Conservation (phyloP, 2,329 filamentous ascomycete species). For the Trichoderma simmonsii region DNA sequence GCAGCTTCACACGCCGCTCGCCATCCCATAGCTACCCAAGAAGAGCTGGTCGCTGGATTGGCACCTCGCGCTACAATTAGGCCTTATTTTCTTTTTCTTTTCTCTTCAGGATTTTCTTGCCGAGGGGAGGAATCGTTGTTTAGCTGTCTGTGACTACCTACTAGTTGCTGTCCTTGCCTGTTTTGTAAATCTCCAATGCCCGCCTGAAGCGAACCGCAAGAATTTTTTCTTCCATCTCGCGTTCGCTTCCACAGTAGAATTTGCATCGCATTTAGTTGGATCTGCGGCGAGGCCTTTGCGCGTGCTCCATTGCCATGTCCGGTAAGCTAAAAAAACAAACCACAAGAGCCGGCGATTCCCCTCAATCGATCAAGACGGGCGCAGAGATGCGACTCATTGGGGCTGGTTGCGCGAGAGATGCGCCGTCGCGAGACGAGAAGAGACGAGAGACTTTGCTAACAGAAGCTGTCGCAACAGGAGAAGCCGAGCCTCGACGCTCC, state of each 20-base stretch:
- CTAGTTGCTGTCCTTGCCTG: conserved; percentile 5
- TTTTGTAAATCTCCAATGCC: conserved; percentile 17
- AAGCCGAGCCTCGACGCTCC: conserved; percentile 82
- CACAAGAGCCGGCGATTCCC: conserved; percentile 13
- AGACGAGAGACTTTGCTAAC: background rate
- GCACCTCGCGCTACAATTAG: conserved; percentile 30
- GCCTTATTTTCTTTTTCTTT: conserved; percentile 7
- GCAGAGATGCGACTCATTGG: background rate
- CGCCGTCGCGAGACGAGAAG: conserved; percentile 22
- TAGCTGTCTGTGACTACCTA: conserved; percentile 17
- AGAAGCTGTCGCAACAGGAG: conserved; percentile 32
- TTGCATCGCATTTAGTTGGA: background rate
- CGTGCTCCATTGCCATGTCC: conserved; percentile 30
- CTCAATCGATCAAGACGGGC: background rate
- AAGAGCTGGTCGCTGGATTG: conserved; percentile 30
- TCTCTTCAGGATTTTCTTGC: background rate
- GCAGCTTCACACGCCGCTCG: background rate
- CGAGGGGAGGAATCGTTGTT: conserved; percentile 5
- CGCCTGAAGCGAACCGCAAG: conserved; percentile 15
- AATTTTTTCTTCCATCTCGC: background rate
- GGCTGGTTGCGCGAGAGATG: conserved; percentile 5
- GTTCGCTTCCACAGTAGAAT: conserved; percentile 17
- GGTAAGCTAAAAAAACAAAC: conserved; percentile 30
- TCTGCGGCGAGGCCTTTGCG: conserved; percentile 16
- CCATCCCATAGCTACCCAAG: conserved; percentile 31